These are phyloP conservation scores for Verbascum thapsus DNA, from an alignment of 257 asterid genomes.

Conservation along the genomic window DNA sequence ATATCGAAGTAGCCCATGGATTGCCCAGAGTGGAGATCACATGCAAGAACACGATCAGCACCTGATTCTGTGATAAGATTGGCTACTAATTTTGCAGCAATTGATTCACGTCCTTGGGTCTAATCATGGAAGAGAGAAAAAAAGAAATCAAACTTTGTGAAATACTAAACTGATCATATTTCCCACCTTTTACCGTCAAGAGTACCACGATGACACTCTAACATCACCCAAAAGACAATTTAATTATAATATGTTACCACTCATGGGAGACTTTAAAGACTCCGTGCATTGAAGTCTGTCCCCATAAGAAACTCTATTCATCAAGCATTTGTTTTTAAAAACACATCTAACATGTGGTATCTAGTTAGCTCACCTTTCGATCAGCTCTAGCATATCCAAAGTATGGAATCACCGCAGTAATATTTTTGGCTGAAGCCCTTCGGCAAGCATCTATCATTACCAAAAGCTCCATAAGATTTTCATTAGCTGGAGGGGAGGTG, in stretches of 20 bases:
- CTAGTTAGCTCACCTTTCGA: constrained; percentile 61
- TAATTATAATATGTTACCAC: no score
- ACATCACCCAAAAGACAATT: not conserved
- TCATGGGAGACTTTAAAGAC: no score
- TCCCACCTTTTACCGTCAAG: not conserved
- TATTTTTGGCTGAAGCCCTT: constrained; percentile 87
- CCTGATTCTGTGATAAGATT: constrained; percentile 89
- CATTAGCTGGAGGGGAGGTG: constrained; percentile 88
- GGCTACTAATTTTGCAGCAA: constrained; percentile 87
- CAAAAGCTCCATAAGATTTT: constrained; percentile 91
- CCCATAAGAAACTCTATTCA: not conserved
- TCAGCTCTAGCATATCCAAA: constrained; percentile 97
- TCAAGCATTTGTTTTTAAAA: not conserved
- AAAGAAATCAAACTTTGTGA: constrained; percentile 6
- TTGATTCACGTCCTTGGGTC: constrained; percentile 95
- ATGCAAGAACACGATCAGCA: constrained; percentile 90
- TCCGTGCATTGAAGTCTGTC: no score
- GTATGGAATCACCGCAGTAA: constrained; percentile 88
- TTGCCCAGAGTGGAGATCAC: constrained; percentile 96
- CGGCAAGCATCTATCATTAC: constrained; percentile 95
- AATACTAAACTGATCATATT: constrained; percentile 4
- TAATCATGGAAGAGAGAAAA: constrained; percentile 33
- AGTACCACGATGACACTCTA: not conserved
- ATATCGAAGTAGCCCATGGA: constrained; percentile 95
- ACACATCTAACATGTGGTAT: not conserved